Evolutionary conservation across 768 basidiomycete genomes (phyloP).

Genomic region (Psilocybe azurescens): DNA sequence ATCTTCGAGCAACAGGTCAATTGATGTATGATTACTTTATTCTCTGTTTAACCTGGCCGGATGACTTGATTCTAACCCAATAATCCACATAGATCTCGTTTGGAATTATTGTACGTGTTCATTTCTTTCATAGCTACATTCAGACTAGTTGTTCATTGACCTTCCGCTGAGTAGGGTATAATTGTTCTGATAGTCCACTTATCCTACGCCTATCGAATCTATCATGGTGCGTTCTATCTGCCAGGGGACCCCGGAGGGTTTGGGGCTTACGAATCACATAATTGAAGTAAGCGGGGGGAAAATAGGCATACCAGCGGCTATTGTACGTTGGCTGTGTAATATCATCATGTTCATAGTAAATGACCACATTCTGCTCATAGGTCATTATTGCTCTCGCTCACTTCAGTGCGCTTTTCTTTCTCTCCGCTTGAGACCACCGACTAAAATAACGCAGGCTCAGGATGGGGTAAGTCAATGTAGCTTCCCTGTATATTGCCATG

Average conservation of each 20-base stretch:
- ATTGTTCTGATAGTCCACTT: constrained; percentile 17
- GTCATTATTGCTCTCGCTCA: constrained; percentile 7
- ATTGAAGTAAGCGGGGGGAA: constrained; percentile 5
- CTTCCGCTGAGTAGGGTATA: background rate
- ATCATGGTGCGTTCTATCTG: constrained; percentile 7
- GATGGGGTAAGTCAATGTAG: constrained; percentile 9
- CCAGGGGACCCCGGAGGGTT: background rate
- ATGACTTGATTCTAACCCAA: background rate
- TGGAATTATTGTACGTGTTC: constrained; percentile 3
- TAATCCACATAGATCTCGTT: constrained; percentile 1
- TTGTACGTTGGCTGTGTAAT: constrained; percentile 1
- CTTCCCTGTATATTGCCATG: background rate
- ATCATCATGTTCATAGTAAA: too few species aligned
- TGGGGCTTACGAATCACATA: background rate
- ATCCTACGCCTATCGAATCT: constrained; percentile 20
- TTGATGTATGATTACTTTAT: background rate
- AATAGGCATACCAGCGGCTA: background rate
- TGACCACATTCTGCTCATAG: background rate
- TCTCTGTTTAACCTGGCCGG: too few species aligned
- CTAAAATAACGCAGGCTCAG: background rate
- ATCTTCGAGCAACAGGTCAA: background rate
- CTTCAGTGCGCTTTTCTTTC: background rate
- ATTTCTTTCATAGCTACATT: background rate
- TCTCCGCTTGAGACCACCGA: background rate
- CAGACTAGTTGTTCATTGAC: background rate